These are phyloP conservation scores for Coniophora puteana DNA, from an alignment of 1,284 basidiomycete genomes.

Conservation along the genomic window DNA sequence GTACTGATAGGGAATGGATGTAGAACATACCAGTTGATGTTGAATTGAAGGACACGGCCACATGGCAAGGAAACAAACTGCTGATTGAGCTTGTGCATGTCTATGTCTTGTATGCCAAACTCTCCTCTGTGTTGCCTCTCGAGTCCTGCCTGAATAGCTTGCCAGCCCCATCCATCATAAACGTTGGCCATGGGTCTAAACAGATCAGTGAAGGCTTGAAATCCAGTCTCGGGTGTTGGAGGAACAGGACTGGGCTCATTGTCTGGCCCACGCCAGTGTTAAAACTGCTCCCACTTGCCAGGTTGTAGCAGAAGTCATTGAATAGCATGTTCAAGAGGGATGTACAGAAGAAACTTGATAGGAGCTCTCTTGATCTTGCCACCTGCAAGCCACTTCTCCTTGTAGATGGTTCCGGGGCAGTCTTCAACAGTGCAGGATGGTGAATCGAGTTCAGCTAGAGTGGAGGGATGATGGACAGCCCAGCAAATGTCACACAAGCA, in stretches of 20 bases:
- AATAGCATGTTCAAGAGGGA: too few species aligned
- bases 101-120: too few species aligned
- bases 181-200: neutral
- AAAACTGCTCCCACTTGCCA: neutral
- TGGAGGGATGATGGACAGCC: neutral
- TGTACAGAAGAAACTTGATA: too few species aligned
- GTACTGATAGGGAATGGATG: too few species aligned
- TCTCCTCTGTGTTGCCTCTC: too few species aligned
- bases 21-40: too few species aligned
- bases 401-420: neutral
- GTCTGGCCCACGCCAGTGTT: neutral
- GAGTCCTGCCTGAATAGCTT: neutral
- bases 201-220: neutral
- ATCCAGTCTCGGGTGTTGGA: too few species aligned
- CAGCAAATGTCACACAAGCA: slow-evolving; percentile 1
- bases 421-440: neutral
- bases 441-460: neutral
- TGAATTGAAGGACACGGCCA: neutral
- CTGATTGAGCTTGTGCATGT: neutral
- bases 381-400: neutral
- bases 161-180: neutral
- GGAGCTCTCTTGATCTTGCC: too few species aligned
- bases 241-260: neutral
- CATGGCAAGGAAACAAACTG: neutral
- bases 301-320: neutral